Percentiles rank a stretch among this genome's conserved stretches.
These are phyloP conservation scores for Picea mariana DNA, from an alignment of 83 land plant genomes.

Conservation along the genomic window DNA sequence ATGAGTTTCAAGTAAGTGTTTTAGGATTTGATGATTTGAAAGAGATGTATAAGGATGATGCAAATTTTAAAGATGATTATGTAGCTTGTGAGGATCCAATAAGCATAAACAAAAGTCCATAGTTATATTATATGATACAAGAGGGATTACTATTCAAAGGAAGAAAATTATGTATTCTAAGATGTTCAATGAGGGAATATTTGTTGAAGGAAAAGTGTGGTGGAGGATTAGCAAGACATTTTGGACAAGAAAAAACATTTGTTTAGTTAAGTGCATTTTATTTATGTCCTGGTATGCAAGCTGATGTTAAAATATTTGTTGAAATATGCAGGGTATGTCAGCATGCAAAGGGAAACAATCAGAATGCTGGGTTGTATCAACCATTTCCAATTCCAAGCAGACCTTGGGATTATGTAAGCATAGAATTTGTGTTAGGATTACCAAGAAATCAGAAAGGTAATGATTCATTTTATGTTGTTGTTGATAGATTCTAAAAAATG, in stretches of 20 bases:
- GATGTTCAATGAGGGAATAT: too few relatives aligned
- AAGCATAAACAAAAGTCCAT: too few relatives aligned
- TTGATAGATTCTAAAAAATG: neutral
- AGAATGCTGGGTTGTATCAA: neutral
- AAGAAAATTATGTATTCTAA: too few relatives aligned
- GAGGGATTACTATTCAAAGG: too few relatives aligned
- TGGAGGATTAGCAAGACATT: too few relatives aligned
- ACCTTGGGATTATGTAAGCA: neutral
- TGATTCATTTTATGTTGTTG: neutral
- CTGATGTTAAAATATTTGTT: neutral
- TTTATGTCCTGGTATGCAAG: too few relatives aligned
- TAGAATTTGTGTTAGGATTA: neutral
- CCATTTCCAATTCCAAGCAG: neutral
- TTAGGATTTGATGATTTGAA: neutral
- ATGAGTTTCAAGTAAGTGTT: neutral
- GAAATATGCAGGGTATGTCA: neutral
- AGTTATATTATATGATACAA: too few relatives aligned
- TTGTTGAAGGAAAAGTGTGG: too few relatives aligned
- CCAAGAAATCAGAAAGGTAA: neutral
- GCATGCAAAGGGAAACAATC: neutral
- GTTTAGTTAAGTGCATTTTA: too few relatives aligned
- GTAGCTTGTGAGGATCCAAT: too few relatives aligned
- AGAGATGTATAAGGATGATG: neutral
- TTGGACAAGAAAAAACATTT: too few relatives aligned
- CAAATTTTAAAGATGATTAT: neutral